Evolutionary conservation across 176 grass and related monocot species (phyloP), one percentile per base, ranked within the genome.

Genomic region (Eleusine coracana): DNA sequence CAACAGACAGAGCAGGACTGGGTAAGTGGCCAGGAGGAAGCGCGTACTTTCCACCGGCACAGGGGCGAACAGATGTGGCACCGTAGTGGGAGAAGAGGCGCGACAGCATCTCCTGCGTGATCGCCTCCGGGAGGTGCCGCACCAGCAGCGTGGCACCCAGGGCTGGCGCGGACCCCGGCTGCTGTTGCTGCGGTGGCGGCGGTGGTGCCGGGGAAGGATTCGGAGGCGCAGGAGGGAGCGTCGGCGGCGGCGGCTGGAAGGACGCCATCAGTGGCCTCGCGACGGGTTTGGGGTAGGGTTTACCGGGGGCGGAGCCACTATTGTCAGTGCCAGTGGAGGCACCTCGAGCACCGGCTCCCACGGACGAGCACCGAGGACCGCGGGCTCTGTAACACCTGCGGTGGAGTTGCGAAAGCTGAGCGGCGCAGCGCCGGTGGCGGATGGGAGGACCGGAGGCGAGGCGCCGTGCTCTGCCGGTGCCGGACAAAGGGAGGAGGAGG

Each of bases 21-120:
- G 28, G 10, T 15, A 82, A 77, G 31, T 31, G 36, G 55, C 39
- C 67, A 52, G 56, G 66, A 66, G 71, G 34, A 65, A 65, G 34
- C 10, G 8, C 46, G 52, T 89, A 97, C 95, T 91, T 97, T 90
- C 96, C 90, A 38, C 84, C 91, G 25, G 80, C 81, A 83, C 92
- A 98, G 50, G 90, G 90, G 28, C 90, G 88, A 59, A 95, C 86
- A 56, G 88, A 76, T 31, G 88, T 91, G 68, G 90, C 96, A 9
- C 96, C 96, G 29, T 95, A 98, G 80, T 90, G 92, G 52, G 96
- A 93, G 82, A 95, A 98, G 73, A 98, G 90, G n/a, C 90, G 86
- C 21, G 68, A 88, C 39, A 98, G 87, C 89, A 98, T 89, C 79
- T 93, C 92, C 42, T 88, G 68, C 52, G 96, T 83, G 38, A 95